Evolutionary conservation across 108 stramenopile genomes (phyloP).

Genomic region (Cyclotella kingstonii): DNA sequence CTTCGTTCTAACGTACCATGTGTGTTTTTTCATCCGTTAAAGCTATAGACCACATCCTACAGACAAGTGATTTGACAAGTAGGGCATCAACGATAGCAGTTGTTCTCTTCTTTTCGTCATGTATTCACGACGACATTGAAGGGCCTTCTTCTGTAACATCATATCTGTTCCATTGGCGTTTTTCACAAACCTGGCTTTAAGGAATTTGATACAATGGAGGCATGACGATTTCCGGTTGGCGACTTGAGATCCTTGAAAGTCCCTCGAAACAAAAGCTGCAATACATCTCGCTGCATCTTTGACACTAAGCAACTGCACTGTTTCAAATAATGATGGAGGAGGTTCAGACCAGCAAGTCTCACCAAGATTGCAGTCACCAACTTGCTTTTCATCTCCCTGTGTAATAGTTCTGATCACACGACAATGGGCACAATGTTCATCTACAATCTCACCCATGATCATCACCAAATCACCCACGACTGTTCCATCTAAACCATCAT

Average conservation of each 20-base stretch:
- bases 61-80: no score
- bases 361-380: no score
- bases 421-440: conserved; percentile 19
- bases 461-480: conserved; percentile 48
- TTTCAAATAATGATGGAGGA: background rate
- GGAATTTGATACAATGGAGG: conserved; percentile 25
- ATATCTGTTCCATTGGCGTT: conserved; percentile 51
- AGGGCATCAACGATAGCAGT: conserved; percentile 7
- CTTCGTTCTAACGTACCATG: no score
- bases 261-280: conserved; percentile 6
- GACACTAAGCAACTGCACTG: background rate
- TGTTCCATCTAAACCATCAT: conserved; percentile 35
- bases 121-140: conserved; percentile 28
- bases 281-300: conserved; percentile 17
- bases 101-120: conserved; percentile 21
- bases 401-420: background rate
- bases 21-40: no score
- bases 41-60: no score
- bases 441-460: conserved; percentile 47
- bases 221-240: background rate
- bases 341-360: no score
- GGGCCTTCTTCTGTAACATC: conserved; percentile 32
- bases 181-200: conserved; percentile 37
- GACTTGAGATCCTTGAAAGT: no score
- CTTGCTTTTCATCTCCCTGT: background rate